Evolutionary conservation across 2,329 filamentous ascomycete genomes (phyloP).

Genomic region (Talaromyces sp.): DNA sequence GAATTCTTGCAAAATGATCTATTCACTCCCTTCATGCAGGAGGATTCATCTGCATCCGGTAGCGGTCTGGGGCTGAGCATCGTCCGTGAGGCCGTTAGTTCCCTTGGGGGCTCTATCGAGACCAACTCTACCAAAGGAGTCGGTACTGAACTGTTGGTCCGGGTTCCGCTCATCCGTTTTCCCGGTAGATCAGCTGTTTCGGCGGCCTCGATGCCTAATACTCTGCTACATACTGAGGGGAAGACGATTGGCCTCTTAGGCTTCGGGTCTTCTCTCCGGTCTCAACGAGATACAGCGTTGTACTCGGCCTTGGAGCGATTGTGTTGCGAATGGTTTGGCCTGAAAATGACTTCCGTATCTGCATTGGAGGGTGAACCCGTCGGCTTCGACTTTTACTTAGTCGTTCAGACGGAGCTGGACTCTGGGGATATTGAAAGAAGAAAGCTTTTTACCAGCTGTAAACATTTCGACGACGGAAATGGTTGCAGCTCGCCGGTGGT

Average conservation of each 20-base stretch:
- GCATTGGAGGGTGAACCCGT: not conserved
- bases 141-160: slow-evolving; percentile 10
- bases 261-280: slow-evolving; percentile 12
- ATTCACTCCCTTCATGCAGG: slow-evolving; percentile 24
- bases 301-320: slow-evolving; percentile 21
- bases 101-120: slow-evolving; percentile 9
- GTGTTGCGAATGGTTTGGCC: slow-evolving; percentile 24
- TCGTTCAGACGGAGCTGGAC: slow-evolving; percentile 25
- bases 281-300: slow-evolving; percentile 13
- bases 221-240: slow-evolving; percentile 4
- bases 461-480: too few species aligned
- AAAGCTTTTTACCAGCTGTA: too few species aligned
- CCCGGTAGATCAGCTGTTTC: too few species aligned
- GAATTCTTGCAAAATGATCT: slow-evolving; percentile 21
- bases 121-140: slow-evolving; percentile 5
- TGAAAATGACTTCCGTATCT: slow-evolving; percentile 11
- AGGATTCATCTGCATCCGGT: slow-evolving; percentile 19
- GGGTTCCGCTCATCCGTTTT: not conserved
- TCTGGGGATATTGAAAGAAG: slow-evolving; percentile 10
- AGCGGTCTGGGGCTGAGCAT: slow-evolving; percentile 24
- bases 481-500: slow-evolving; percentile 28
- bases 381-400: slow-evolving; percentile 27
- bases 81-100: slow-evolving; percentile 8
- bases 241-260: slow-evolving; percentile 26
- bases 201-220: too few species aligned